Percentiles rank a stretch among this genome's conserved stretches.
These are phyloP conservation scores for Ceratocystis cacaofunesta DNA, from an alignment of 2,329 filamentous ascomycete species.

Conservation along the genomic window DNA sequence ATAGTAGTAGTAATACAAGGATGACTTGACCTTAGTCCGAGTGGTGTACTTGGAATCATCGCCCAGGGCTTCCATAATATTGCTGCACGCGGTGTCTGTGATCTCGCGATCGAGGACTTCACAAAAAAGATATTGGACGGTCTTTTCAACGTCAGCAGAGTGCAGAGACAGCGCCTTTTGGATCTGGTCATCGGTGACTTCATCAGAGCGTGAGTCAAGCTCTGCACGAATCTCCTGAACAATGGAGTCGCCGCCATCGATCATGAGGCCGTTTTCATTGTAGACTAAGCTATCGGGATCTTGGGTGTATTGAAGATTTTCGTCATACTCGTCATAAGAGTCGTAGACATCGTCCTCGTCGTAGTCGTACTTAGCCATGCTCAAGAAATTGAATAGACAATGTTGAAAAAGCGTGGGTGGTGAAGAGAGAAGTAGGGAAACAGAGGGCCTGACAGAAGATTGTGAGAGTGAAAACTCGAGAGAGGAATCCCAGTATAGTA, in stretches of 20 bases:
- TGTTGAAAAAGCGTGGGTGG: neutral
- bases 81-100: neutral
- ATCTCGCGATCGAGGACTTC: constrained; percentile 10
- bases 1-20: constrained; percentile 82
- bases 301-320: constrained; percentile 2
- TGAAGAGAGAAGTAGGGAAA: neutral
- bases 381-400: neutral
- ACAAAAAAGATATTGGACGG: constrained; percentile 9
- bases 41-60: constrained; percentile 35
- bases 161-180: constrained; percentile 2
- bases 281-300: neutral
- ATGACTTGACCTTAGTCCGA: constrained; percentile 55
- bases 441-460: neutral
- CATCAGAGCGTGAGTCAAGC: constrained; percentile 11
- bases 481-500: neutral
- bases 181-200: constrained; percentile 13
- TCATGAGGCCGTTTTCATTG: constrained; percentile 5
- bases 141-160: neutral
- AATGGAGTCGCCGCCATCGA: constrained; percentile 4
- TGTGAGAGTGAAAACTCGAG: neutral
- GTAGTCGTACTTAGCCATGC: constrained; percentile 17
- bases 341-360: constrained; percentile 28
- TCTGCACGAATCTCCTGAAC: constrained; percentile 5
- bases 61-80: constrained; percentile 30
- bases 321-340: constrained; percentile 31